Evolutionary conservation across 495 filamentous ascomycete genomes (phyloP), one percentile per base, ranked within the genome.

Genomic region (Astrothelium subdiscretum): DNA sequence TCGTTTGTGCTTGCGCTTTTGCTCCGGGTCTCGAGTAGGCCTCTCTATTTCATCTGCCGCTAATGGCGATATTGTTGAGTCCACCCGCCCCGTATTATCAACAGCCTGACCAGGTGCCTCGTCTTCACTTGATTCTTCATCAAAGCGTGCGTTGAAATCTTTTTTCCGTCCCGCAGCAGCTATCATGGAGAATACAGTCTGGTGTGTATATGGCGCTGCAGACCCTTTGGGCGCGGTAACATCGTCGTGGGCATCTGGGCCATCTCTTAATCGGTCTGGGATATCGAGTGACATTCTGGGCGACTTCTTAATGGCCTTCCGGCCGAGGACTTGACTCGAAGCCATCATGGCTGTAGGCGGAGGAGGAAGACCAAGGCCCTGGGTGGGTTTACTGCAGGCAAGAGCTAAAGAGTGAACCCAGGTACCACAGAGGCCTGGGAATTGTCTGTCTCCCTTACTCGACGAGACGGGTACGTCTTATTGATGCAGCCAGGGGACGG

Each of bases 141-240:
- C 88, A 70, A 96, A 94, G 35, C 88, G 81, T 59, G 87, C 80
- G 71, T 87, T 84, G 70, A 92, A 89, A 70, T 92, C 87, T 24
- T 85, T 85, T 52, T 81, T 83, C 59, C 89, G 90, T 54, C 48
- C 48, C 29, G 48, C 48, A 26, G 48, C 48, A 27, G 48, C 48
- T 54, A 54, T 54, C 48, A 54, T 54, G 48, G 48, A 54, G 20
- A 54, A 54, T 3, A 54, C 48, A 29, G 48, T 27, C 48, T 54
- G 48, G 48, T 54, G 48, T 3, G 48, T 27, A 29, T 54, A 54
- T 8, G 48, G 48, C 8, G 48, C 48, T 29, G 48, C 48, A 10
- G 20, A 29, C 6, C 48, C 48, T 54, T 54, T 54, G 8, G 48
- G 48, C 48, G 48, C 48, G 20, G 48, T 54, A 29, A 54, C 48